These are phyloP conservation scores for Tolypocladium tropicale DNA, from an alignment of 2,329 filamentous ascomycete species.

Conservation along the genomic window DNA sequence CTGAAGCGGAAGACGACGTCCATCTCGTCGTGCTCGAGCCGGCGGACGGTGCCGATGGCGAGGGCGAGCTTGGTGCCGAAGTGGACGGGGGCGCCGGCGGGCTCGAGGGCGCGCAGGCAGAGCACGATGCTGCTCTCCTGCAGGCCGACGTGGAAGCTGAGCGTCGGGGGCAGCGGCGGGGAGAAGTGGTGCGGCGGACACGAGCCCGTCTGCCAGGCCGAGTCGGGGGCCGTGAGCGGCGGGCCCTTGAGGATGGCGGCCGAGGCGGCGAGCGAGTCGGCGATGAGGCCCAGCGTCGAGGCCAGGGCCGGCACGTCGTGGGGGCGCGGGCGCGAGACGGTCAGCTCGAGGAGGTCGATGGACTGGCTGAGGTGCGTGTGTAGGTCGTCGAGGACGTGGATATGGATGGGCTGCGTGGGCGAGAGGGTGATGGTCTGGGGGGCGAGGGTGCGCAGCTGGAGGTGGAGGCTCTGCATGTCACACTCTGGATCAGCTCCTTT, in stretches of 20 bases:
- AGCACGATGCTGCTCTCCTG: conserved; percentile 62
- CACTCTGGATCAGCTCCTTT: background rate
- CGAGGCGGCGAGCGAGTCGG: conserved; percentile 43
- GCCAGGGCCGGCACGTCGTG: conserved; percentile 45
- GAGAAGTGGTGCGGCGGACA: conserved; percentile 32
- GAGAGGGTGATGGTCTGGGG: conserved; percentile 38
- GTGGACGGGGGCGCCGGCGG: conserved; percentile 50
- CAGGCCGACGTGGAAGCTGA: conserved; percentile 67
- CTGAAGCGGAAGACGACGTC: conserved; percentile 63
- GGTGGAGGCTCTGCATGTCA: conserved; percentile 51
- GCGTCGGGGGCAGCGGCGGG: conserved; percentile 38
- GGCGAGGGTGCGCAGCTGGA: conserved; percentile 62
- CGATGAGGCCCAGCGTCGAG: conserved; percentile 44
- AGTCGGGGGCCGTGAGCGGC: conserved; percentile 26
- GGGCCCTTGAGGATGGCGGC: conserved; percentile 45
- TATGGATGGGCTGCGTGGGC: conserved; percentile 38
- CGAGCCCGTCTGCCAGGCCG: conserved; percentile 33
- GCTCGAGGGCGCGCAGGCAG: conserved; percentile 59
- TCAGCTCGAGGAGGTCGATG: conserved; percentile 73
- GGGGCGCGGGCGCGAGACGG: conserved; percentile 50
- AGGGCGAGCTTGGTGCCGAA: conserved; percentile 58
- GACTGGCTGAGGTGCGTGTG: conserved; percentile 72
- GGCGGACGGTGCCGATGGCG: conserved; percentile 54
- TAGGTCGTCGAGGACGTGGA: conserved; percentile 62
- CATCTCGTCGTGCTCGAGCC: conserved; percentile 69